phyloP scores from a whole-genome alignment of 768 basidiomycete species.

The Trametes villosa region DNA sequence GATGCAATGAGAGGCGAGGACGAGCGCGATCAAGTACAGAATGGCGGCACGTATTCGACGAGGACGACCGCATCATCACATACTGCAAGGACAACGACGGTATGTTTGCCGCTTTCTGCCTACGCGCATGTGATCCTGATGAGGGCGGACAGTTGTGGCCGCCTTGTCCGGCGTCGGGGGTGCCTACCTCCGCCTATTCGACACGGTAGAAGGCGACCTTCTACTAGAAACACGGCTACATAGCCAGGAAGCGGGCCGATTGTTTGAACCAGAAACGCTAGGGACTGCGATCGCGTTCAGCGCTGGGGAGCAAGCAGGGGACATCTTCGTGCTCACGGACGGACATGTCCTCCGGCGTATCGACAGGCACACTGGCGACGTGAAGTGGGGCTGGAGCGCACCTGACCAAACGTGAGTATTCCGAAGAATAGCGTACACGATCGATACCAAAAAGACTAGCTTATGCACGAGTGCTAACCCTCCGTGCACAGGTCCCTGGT shows the following conservation, averaged over 20 bases:
- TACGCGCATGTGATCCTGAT: no score
- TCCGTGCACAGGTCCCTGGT: constrained; percentile 55
- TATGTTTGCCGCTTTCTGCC: constrained; percentile 41
- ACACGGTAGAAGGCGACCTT: constrained; percentile 63
- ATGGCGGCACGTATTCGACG: constrained; percentile 83
- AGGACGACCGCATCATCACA: constrained; percentile 65
- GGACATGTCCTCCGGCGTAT: constrained; percentile 62
- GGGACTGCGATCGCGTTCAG: constrained; percentile 58
- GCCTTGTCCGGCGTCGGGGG: constrained; percentile 79
- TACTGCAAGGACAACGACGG: constrained; percentile 63
- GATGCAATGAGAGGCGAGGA: not conserved
- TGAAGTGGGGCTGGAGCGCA: constrained; percentile 74
- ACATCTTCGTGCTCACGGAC: constrained; percentile 60
- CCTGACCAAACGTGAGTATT: constrained; percentile 67
- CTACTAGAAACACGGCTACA: constrained; percentile 69
- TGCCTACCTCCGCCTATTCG: constrained; percentile 69
- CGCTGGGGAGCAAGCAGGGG: constrained; percentile 37
- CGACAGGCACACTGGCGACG: constrained; percentile 52
- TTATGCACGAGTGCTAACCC: not conserved
- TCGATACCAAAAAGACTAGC: no score
- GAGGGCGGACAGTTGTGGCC: constrained; percentile 54
- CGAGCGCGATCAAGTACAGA: constrained; percentile 43
- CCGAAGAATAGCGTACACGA: no score
- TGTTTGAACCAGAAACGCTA: constrained; percentile 56
- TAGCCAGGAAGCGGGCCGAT: constrained; percentile 43